Percentiles rank a stretch among this genome's conserved stretches.
These are phyloP conservation scores for Scytalidium sp. DNA, from an alignment of 2,329 filamentous ascomycete species.

Conservation along the genomic window DNA sequence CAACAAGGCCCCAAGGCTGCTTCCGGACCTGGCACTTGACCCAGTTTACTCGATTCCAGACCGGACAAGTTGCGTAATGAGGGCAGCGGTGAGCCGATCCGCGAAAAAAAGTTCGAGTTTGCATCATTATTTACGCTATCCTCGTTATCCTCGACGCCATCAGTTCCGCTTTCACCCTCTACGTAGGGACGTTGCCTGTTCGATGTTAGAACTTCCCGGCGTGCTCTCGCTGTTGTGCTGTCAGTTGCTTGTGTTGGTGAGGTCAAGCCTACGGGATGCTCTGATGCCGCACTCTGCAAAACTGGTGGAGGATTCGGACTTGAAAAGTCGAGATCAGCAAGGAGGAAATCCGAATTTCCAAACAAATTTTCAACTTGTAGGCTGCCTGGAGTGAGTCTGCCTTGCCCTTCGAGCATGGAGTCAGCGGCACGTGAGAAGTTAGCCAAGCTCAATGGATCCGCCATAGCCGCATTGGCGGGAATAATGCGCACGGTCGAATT, in stretches of 20 bases:
- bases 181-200: background rate
- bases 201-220: background rate
- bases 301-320: background rate
- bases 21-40: slow-evolving; percentile 5
- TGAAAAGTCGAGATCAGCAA: background rate
- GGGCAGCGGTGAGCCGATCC: slow-evolving; percentile 8
- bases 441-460: background rate
- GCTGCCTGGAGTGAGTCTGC: background rate
- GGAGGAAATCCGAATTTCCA: background rate
- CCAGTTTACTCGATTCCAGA: slow-evolving; percentile 5
- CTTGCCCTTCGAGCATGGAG: background rate
- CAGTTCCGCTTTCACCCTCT: background rate
- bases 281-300: background rate
- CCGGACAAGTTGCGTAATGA: slow-evolving; percentile 5
- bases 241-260: background rate
- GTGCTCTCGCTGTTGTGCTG: background rate
- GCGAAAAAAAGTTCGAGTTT: background rate
- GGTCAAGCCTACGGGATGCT: background rate
- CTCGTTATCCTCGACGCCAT: background rate
- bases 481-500: background rate
- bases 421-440: background rate
- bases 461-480: background rate
- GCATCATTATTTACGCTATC: background rate
- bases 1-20: slow-evolving; percentile 28
- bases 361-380: background rate